phyloP scores from a whole-genome alignment of 2,329 filamentous ascomycete genomes.

The Verticillium isaacii region DNA sequence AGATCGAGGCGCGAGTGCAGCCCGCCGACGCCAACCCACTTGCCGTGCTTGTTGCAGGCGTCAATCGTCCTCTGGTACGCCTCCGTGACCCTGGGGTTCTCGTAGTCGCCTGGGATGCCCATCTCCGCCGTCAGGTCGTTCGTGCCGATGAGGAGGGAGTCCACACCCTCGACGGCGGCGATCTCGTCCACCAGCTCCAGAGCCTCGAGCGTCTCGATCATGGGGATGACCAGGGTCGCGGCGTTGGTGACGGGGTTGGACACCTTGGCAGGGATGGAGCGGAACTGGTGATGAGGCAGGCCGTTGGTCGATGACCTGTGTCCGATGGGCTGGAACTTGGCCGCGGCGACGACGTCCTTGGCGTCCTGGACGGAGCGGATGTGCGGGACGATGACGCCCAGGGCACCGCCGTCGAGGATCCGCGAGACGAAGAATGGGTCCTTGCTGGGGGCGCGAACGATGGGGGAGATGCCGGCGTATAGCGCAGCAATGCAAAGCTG shows the following conservation, averaged over 20 bases:
- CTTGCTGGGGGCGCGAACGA: slow-evolving; percentile 35
- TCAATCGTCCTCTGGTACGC: slow-evolving; percentile 26
- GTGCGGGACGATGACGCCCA: slow-evolving; percentile 35
- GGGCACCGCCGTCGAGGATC: slow-evolving; percentile 33
- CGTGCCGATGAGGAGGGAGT: slow-evolving; percentile 35
- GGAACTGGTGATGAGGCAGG: slow-evolving; percentile 29
- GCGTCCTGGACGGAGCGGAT: slow-evolving; percentile 30
- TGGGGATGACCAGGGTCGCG: slow-evolving; percentile 33
- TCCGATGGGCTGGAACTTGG: slow-evolving; percentile 32
- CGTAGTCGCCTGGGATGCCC: slow-evolving; percentile 35
- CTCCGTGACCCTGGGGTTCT: slow-evolving; percentile 21
- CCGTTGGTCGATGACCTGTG: slow-evolving; percentile 28
- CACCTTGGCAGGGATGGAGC: slow-evolving; percentile 23
- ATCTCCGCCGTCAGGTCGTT: slow-evolving; percentile 38
- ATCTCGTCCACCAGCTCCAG: slow-evolving; percentile 34
- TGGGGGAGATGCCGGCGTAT: slow-evolving; percentile 31
- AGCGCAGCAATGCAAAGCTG: slow-evolving; percentile 33
- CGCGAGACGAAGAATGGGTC: slow-evolving; percentile 30
- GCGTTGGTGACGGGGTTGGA: slow-evolving; percentile 28
- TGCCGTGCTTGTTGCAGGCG: slow-evolving; percentile 31
- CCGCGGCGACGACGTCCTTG: slow-evolving; percentile 26
- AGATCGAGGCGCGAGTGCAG: slow-evolving; percentile 33
- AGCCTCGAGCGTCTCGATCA: slow-evolving; percentile 34
- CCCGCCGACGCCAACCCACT: slow-evolving; percentile 34
- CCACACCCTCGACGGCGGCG: slow-evolving; percentile 33